A percentile compares a stretch with the other conserved stretches of the same genome.
These are phyloP conservation scores for Suaeda aralocaspica DNA, from an alignment of 148 eudicot genomes.

Conservation along the genomic window DNA sequence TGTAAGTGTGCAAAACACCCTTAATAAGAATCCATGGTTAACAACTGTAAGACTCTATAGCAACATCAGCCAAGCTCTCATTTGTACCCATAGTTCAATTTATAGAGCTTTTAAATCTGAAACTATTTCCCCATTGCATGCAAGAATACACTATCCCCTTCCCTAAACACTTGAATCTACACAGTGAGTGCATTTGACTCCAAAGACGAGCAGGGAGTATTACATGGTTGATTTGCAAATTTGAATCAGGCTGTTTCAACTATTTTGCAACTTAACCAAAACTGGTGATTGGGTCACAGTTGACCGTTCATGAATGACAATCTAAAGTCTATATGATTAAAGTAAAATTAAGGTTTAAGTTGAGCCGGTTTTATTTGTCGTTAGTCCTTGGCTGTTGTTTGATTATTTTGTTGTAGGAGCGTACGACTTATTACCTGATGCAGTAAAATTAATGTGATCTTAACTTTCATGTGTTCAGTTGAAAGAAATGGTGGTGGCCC, in stretches of 20 bases:
- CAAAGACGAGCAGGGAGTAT: too few species aligned
- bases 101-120: too few species aligned
- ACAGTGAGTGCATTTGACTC: neutral
- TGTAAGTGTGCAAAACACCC: too few species aligned
- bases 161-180: neutral
- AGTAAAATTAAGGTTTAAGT: neutral
- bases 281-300: neutral
- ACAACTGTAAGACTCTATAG: too few species aligned
- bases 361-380: neutral
- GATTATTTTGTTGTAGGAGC: neutral
- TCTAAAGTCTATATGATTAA: neutral
- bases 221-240: too few species aligned
- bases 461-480: constrained; percentile 18
- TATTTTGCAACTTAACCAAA: neutral
- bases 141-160: too few species aligned
- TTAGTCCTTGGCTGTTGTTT: neutral
- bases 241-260: neutral
- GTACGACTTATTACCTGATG: too few species aligned
- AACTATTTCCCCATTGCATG: too few species aligned
- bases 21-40: too few species aligned
- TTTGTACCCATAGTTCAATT: too few species aligned
- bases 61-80: too few species aligned
- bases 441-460: neutral
- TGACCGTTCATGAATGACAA: neutral
- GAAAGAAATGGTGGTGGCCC: constrained; percentile 43